phyloP scores from a whole-genome alignment of 495 filamentous ascomycete species.

The Penicillium bialowiezense region DNA sequence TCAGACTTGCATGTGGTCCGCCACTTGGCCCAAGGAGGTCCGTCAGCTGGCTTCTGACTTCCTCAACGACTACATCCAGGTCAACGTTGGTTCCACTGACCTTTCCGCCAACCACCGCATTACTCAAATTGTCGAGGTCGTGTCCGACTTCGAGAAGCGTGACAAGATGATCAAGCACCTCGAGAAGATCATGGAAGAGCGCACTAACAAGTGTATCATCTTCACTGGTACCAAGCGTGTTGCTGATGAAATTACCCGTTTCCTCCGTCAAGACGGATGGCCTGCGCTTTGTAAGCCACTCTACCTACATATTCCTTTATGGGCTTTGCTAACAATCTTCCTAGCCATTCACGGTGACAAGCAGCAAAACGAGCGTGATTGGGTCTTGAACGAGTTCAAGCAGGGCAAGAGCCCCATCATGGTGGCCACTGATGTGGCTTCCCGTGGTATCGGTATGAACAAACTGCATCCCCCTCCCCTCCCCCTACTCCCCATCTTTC shows the following conservation, averaged over 20 bases:
- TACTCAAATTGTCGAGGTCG: conserved; percentile 93
- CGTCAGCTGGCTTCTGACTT: conserved; percentile 94
- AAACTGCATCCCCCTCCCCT: conserved; percentile 51
- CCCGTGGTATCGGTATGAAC: conserved; percentile 99
- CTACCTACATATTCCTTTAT: background rate
- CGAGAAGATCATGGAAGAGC: conserved; percentile 96
- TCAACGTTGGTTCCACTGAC: conserved; percentile 97
- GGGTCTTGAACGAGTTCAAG: conserved; percentile 99
- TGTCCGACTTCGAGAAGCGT: conserved; percentile 95
- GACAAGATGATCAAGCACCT: conserved; percentile 96
- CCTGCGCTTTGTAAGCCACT: conserved; percentile 83
- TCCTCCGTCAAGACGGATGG: conserved; percentile 98
- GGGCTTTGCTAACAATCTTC: conserved; percentile 42
- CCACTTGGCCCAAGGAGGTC: conserved; percentile 99
- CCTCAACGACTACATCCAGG: conserved; percentile 94
- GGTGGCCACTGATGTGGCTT: conserved; percentile 95
- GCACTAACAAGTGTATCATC: conserved; percentile 87
- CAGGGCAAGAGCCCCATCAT: conserved; percentile 85
- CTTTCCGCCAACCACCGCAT: conserved; percentile 98
- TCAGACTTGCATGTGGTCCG: conserved; percentile 99
- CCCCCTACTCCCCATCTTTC: conserved; percentile 27
- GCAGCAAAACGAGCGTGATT: conserved; percentile 98
- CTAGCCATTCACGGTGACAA: conserved; percentile 98
- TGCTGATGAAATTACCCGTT: conserved; percentile 96
- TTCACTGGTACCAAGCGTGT: conserved; percentile 99